Evolutionary conservation across 2,329 filamentous ascomycete genomes (phyloP), one percentile per base, ranked within the genome.

Genomic region (Podosphaera xanthii): DNA sequence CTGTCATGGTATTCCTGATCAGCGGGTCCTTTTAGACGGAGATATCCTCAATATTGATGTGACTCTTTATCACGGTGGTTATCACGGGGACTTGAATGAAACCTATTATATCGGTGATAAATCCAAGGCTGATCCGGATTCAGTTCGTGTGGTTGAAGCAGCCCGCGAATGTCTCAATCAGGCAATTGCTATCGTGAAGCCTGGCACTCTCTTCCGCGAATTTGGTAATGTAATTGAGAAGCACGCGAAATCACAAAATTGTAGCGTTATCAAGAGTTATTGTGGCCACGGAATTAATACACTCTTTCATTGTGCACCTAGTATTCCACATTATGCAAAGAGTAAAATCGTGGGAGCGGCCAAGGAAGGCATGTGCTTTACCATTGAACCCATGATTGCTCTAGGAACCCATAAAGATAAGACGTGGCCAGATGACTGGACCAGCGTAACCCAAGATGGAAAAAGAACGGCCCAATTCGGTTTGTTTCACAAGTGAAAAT

Each of bases 341-440:
- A 98, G 97, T 74, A 98, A 97, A 79, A 88, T 91, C 0, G 86
- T 96, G 0, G 92, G 92, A 56, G 82, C 86, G 66, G 92, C 90
- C 61, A 96, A 96, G 74, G 84, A 87, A 0, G 92, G 92, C 59
- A 96, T 97, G 89, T 95, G 89, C 63, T 98, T 98, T 68, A 98
- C 92, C 0, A 98, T 98, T 62, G 92, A 98, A 74, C 92, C 92
- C 14, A 98, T 98, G 92, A 90, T 98, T 69, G 89, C 88, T 48
- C 72, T 96, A 59, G 92, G 92, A 60, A 90, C 87, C 62, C 87
- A 95, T 72, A 82, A 82, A 63, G 92, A 98, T 69, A 85, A 92
- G 70, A 97, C 89, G 0, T 98, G 92, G 92, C 92, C 92, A 0
- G 92, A 98, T 70, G 88, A 97, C 74, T 98, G 92, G 92, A 98